phyloP scores from a whole-genome alignment of 1,284 basidiomycete species.

The Thecaphora frezii region DNA sequence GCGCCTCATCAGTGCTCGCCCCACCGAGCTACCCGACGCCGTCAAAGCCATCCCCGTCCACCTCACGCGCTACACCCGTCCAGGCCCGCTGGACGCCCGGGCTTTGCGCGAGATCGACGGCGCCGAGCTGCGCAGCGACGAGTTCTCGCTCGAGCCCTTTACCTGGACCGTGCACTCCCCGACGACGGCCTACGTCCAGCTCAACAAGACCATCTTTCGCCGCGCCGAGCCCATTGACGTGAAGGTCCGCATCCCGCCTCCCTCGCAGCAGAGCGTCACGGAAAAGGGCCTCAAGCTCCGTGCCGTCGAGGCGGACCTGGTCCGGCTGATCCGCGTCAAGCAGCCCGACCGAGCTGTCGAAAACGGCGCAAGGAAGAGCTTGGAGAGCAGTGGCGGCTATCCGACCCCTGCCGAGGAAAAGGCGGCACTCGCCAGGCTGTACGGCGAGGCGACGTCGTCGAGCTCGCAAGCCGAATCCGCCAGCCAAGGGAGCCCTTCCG shows the following conservation, averaged over 20 bases:
- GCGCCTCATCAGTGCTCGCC: constrained; percentile 23
- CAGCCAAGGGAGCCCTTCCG: neutral
- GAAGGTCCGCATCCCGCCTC: constrained; percentile 50
- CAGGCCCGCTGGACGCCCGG: constrained; percentile 26
- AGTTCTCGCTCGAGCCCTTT: constrained; percentile 35
- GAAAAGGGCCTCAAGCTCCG: constrained; percentile 47
- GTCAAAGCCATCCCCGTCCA: constrained; percentile 40
- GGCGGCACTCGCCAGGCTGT: neutral
- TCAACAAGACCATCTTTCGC: constrained; percentile 51
- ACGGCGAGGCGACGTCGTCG: neutral
- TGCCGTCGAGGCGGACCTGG: constrained; percentile 49
- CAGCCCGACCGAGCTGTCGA: neutral
- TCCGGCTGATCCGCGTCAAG: constrained; percentile 46
- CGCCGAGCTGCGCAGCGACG: constrained; percentile 9
- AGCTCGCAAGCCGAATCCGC: neutral
- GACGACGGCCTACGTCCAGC: constrained; percentile 36
- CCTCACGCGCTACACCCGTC: constrained; percentile 45
- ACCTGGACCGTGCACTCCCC: constrained; percentile 40
- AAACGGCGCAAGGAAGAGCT: too few species aligned
- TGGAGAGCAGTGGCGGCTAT: neutral
- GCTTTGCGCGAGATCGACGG: constrained; percentile 21
- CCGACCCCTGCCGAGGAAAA: neutral
- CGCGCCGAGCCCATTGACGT: constrained; percentile 52
- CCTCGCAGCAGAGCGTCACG: constrained; percentile 24
- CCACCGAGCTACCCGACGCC: constrained; percentile 15